phyloP scores from a whole-genome alignment of 306 rosid species.

The Quillaja saponaria region DNA sequence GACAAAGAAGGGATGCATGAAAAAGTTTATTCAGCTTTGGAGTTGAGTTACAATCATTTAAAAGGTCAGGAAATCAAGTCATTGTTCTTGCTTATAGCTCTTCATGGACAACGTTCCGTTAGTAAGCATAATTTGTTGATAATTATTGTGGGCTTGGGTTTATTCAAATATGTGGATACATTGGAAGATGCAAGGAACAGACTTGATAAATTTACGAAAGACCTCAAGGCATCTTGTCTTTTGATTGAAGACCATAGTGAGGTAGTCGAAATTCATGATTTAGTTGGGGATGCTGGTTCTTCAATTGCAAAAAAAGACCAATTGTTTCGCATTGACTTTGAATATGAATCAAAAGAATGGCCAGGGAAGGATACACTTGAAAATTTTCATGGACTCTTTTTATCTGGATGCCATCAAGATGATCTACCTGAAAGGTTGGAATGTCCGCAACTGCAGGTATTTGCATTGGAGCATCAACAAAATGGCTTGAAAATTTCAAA shows the following conservation, averaged over 20 bases:
- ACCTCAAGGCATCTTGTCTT: slow-evolving; percentile 30
- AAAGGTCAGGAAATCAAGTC: not conserved
- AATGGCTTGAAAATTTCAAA: slow-evolving; percentile 35
- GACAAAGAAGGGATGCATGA: not conserved
- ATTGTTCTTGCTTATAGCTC: slow-evolving; percentile 16
- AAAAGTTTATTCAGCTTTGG: not conserved
- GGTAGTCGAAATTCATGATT: slow-evolving; percentile 19
- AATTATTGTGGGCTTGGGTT: slow-evolving; percentile 35
- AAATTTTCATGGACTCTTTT: slow-evolving; percentile 30
- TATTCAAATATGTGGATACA: slow-evolving; percentile 30
- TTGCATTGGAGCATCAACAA: slow-evolving; percentile 27
- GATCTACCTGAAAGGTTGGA: slow-evolving; percentile 42
- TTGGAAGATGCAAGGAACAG: slow-evolving; percentile 42
- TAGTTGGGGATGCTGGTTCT: slow-evolving; percentile 30
- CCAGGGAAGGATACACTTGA: slow-evolving; percentile 25
- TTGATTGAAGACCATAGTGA: slow-evolving; percentile 31
- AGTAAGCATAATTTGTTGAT: slow-evolving; percentile 25
- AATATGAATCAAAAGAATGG: slow-evolving; percentile 29
- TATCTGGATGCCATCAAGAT: slow-evolving; percentile 27
- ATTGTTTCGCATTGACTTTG: slow-evolving; percentile 30
- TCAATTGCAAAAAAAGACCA: slow-evolving; percentile 21
- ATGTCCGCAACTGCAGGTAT: slow-evolving; percentile 40
- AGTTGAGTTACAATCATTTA: slow-evolving; percentile 28
- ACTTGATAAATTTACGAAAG: slow-evolving; percentile 27
- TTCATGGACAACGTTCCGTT: not conserved